Conservation (phyloP, 2,329 filamentous ascomycete genomes). For the Exophiala calicioides region DNA sequence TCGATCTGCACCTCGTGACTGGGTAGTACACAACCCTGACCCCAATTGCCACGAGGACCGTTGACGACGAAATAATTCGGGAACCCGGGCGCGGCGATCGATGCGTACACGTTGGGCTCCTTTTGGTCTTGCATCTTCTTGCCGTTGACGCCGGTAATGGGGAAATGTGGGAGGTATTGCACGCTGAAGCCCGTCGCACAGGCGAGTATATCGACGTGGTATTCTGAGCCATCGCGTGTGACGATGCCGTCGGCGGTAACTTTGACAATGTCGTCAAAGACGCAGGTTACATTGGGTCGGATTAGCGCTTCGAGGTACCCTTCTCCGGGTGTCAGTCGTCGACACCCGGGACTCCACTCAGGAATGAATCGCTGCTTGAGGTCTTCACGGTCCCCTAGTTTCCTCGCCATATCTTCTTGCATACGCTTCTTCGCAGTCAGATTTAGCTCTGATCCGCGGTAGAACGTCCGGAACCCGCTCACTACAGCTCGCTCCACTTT, state of each 20-base stretch:
- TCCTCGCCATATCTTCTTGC: slow-evolving; percentile 27
- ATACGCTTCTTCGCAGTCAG: slow-evolving; percentile 13
- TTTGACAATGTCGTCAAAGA: slow-evolving; percentile 24
- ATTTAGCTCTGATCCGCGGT: slow-evolving; percentile 12
- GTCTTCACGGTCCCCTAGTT: slow-evolving; percentile 24
- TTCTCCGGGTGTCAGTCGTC: slow-evolving; percentile 49
- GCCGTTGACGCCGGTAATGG: slow-evolving; percentile 36
- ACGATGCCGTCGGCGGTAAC: slow-evolving; percentile 29
- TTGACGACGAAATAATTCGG: no score
- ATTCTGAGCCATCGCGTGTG: slow-evolving; percentile 27
- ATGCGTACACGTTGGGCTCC: slow-evolving; percentile 40
- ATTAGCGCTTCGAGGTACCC: slow-evolving; percentile 25
- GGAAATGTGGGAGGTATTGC: slow-evolving; percentile 45
- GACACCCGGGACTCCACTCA: slow-evolving; percentile 41
- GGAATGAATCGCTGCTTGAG: slow-evolving; percentile 27
- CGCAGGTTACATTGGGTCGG: slow-evolving; percentile 28
- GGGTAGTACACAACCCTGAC: slow-evolving; percentile 34
- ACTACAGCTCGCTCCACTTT: slow-evolving; percentile 8
- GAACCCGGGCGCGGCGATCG: slow-evolving; percentile 47
- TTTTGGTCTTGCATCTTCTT: neutral
- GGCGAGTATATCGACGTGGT: slow-evolving; percentile 29
- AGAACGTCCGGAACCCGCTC: slow-evolving; percentile 16
- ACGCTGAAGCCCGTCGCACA: slow-evolving; percentile 43
- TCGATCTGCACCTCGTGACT: slow-evolving; percentile 30
- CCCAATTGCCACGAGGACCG: slow-evolving; percentile 32